A percentile compares a stretch with the other conserved stretches of the same genome.
phyloP scores from a whole-genome alignment of 345 rosid genomes.

The Rhodomyrtus tomentosa region DNA sequence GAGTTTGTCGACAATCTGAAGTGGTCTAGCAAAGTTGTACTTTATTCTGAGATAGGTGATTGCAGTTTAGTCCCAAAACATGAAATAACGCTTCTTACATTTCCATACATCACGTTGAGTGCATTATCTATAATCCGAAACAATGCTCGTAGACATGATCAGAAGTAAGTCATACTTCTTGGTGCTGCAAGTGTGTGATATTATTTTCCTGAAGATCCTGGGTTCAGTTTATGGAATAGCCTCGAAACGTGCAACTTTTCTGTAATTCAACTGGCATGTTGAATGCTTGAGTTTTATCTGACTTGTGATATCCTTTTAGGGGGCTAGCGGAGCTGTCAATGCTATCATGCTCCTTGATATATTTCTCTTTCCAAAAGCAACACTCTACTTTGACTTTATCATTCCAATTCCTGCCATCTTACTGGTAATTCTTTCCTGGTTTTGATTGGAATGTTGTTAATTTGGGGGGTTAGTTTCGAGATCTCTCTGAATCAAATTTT shows the following conservation, averaged over 20 bases:
- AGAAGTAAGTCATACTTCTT: not conserved
- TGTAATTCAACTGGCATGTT: not conserved
- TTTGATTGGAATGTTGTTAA: not conserved
- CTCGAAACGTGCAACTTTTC: not conserved
- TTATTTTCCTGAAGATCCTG: not conserved
- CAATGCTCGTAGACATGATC: not conserved
- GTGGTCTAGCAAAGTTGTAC: not conserved
- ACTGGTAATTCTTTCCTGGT: slow-evolving; percentile 37
- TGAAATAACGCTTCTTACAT: not conserved
- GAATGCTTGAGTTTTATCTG: not conserved
- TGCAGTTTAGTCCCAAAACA: not conserved
- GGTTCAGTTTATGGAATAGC: not conserved
- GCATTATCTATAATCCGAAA: not conserved
- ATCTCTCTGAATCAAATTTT: not conserved
- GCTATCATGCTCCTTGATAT: slow-evolving; percentile 86
- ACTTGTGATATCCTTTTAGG: slow-evolving; percentile 20
- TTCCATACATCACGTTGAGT: not conserved
- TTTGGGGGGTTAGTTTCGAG: not conserved
- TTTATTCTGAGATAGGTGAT: not conserved
- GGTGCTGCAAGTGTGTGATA: not conserved
- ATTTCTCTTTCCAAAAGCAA: slow-evolving; percentile 70
- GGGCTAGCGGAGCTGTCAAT: slow-evolving; percentile 91
- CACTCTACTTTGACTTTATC: slow-evolving; percentile 50
- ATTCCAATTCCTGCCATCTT: slow-evolving; percentile 84
- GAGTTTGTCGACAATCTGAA: not conserved